Conservation (phyloP, 768 basidiomycete genomes). For the Dioszegia hungarica region DNA sequence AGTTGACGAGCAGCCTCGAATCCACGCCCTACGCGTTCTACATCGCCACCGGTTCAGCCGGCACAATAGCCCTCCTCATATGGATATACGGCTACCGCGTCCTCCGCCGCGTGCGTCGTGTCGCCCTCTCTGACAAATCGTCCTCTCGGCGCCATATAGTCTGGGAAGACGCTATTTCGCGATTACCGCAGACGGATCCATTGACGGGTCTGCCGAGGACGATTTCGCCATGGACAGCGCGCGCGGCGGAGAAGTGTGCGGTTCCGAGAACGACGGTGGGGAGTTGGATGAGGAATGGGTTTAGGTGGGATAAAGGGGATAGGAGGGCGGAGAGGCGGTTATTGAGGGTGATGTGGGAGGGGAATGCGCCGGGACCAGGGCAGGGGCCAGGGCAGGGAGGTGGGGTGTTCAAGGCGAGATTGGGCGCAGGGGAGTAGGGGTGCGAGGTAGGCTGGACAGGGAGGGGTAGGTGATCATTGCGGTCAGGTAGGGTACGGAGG, state of each 20-base stretch:
- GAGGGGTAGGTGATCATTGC: too few species aligned
- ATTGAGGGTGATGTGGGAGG: background rate
- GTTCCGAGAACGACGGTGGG: background rate
- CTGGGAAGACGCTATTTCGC: constrained; percentile 1
- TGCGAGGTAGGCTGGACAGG: too few species aligned
- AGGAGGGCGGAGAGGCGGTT: background rate
- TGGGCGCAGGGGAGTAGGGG: background rate
- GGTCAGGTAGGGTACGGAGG: too few species aligned
- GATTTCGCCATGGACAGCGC: background rate
- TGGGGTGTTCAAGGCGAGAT: too few species aligned
- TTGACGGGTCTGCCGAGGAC: constrained; percentile 1
- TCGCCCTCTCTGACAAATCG: constrained; percentile 39
- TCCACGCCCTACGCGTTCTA: constrained; percentile 68
- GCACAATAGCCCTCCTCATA: constrained; percentile 59
- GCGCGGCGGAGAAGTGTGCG: background rate
- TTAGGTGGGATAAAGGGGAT: background rate
- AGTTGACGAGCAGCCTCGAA: constrained; percentile 75
- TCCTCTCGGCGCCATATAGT: background rate
- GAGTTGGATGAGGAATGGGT: background rate
- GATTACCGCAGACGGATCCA: constrained; percentile 1
- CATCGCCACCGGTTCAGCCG: constrained; percentile 59
- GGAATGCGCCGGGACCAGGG: background rate
- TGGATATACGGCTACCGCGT: constrained; percentile 65
- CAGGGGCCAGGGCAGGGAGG: too few species aligned
- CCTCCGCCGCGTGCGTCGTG: constrained; percentile 47